phyloP scores from a whole-genome alignment of 768 basidiomycete species.

The Auricularia auricula-judae region DNA sequence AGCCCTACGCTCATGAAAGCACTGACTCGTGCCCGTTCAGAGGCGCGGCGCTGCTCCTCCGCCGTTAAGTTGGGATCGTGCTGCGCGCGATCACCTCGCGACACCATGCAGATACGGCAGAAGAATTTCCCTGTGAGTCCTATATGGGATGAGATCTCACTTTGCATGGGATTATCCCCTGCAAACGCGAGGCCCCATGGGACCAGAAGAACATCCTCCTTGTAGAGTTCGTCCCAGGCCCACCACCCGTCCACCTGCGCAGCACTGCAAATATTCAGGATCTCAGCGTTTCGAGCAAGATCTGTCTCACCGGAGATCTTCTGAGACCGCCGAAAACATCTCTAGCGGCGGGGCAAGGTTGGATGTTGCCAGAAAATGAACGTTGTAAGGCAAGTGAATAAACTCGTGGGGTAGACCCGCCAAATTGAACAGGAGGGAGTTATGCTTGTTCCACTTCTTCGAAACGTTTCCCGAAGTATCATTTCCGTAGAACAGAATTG shows the following conservation, averaged over 20 bases:
- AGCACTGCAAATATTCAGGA: background rate
- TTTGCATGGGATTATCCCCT: conserved; percentile 13
- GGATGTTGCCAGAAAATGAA: conserved; percentile 14
- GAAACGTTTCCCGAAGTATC: conserved; percentile 19
- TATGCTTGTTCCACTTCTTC: conserved; percentile 20
- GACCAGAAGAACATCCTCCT: background rate
- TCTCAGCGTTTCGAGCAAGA: background rate
- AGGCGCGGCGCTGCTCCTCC: background rate
- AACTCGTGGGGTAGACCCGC: conserved; percentile 10
- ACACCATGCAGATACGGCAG: conserved; percentile 25
- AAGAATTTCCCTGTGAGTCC: conserved; percentile 24
- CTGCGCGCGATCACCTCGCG: conserved; percentile 8
- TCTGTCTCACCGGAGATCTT: conserved; percentile 4
- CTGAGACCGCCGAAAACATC: conserved; percentile 7
- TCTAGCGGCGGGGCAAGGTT: conserved; percentile 13
- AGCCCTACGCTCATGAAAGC: background rate
- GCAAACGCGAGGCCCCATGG: background rate
- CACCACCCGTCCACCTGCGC: background rate
- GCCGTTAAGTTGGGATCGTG: background rate
- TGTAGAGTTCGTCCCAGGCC: background rate
- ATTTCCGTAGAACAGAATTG: conserved; percentile 9
- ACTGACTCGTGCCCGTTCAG: background rate
- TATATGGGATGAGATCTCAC: conserved; percentile 8
- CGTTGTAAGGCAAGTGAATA: conserved; percentile 13
- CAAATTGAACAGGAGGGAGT: conserved; percentile 13